Conservation (phyloP, 2,329 filamentous ascomycete genomes). For the Fusarium mangiferae region DNA sequence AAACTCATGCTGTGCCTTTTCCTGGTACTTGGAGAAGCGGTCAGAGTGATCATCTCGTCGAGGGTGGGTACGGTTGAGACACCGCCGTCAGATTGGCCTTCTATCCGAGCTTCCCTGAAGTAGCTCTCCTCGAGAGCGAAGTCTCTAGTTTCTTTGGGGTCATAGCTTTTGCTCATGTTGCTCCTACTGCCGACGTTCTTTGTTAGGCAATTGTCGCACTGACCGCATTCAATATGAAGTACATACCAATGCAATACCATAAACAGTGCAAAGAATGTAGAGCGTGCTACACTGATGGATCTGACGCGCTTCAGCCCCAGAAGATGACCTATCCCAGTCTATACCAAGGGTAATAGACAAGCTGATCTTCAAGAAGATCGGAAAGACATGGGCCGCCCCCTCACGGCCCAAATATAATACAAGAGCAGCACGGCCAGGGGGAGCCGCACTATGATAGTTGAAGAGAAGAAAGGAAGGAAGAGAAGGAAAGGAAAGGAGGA, state of each 20-base stretch:
- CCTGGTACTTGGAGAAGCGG: background rate
- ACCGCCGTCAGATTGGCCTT: background rate
- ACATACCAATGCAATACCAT: background rate
- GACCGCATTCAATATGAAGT: background rate
- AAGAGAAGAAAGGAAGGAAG: background rate
- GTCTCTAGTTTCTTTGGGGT: background rate
- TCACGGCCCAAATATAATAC: background rate
- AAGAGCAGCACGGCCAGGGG: background rate
- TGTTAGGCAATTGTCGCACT: background rate
- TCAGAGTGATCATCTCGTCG: background rate
- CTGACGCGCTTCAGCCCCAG: background rate
- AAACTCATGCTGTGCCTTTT: background rate
- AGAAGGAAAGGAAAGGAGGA: background rate
- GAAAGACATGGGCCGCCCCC: background rate
- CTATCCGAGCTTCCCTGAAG: background rate
- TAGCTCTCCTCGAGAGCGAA: too few relatives aligned
- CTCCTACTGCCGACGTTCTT: background rate
- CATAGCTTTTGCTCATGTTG: background rate
- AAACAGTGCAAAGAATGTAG: background rate
- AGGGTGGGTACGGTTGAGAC: background rate
- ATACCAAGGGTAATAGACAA: accelerated
- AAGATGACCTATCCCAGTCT: background rate
- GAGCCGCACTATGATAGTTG: background rate
- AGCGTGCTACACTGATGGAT: background rate
- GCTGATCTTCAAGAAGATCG: background rate